Conservation (phyloP, 2,329 filamentous ascomycete species). For the Plectosphaerella cucumerina region DNA sequence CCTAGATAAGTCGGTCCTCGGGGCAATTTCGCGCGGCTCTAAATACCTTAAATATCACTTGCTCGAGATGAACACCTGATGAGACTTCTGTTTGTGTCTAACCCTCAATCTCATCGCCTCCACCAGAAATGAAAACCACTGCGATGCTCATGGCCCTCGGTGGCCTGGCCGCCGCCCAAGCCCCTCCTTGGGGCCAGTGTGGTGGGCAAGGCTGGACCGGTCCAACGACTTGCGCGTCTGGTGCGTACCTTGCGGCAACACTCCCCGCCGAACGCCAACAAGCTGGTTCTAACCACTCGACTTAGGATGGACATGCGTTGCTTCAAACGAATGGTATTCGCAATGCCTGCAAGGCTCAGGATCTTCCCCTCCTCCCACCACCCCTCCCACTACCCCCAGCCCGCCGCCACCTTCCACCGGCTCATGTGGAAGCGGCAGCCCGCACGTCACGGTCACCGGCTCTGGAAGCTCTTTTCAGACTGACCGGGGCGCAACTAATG, state of each 20-base stretch:
- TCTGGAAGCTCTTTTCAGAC: conserved; percentile 39
- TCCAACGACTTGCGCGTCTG: conserved; percentile 27
- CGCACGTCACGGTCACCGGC: conserved; percentile 43
- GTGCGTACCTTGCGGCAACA: conserved; percentile 8
- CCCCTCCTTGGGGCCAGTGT: conserved; percentile 29
- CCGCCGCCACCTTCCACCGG: conserved; percentile 15
- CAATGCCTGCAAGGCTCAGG: not conserved
- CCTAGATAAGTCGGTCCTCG: too few relatives aligned
- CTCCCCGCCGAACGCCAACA: too few relatives aligned
- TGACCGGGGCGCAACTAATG: conserved; percentile 33
- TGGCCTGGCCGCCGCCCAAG: conserved; percentile 2
- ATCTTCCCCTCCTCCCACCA: not conserved
- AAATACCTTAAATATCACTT: too few relatives aligned
- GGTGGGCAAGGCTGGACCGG: conserved; percentile 31
- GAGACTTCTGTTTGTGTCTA: not conserved
- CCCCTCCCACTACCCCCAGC: not conserved
- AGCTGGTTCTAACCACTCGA: not conserved
- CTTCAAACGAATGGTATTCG: not conserved
- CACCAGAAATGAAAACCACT: not conserved
- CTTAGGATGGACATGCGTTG: not conserved
- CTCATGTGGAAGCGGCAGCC: conserved; percentile 43
- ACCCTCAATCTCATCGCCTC: not conserved
- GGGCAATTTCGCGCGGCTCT: too few relatives aligned
- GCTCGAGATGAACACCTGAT: too few relatives aligned
- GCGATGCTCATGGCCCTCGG: not conserved